Evolutionary conservation across 495 filamentous ascomycete species (phyloP).

Genomic region (Penicillium pulvis): DNA sequence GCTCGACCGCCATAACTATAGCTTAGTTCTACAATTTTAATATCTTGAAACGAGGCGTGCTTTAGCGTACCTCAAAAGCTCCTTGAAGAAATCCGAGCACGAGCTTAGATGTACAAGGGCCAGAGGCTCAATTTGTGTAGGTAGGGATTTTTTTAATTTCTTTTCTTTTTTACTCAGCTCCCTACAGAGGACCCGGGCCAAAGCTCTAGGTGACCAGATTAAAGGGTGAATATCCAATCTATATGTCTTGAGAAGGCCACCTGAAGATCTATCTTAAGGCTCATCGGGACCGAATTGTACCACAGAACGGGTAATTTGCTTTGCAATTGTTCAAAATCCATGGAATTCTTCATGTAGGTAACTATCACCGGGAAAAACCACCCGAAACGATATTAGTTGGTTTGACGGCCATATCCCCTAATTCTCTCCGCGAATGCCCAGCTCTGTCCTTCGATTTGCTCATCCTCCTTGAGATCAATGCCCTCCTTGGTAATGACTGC

Average conservation of each 20-base stretch:
- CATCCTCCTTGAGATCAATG: slow-evolving; percentile 78
- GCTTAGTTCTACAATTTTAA: not conserved
- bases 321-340: slow-evolving; percentile 4
- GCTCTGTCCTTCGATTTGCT: slow-evolving; percentile 80
- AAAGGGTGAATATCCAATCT: not conserved
- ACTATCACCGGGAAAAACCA: not conserved
- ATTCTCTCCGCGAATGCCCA: slow-evolving; percentile 96
- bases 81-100: no score
- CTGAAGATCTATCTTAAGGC: not conserved
- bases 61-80: no score
- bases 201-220: no score
- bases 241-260: not conserved
- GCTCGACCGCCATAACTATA: not conserved
- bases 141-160: no score
- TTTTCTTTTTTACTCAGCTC: no score
- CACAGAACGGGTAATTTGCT: not conserved
- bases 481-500: slow-evolving; percentile 81
- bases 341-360: not conserved
- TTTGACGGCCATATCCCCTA: slow-evolving; percentile 73
- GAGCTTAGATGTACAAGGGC: no score
- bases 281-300: not conserved
- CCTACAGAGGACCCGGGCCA: no score
- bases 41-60: no score
- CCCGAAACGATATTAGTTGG: slow-evolving; percentile 39
- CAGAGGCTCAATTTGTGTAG: no score